phyloP scores from a whole-genome alignment of 2,329 filamentous ascomycete species.

The Ceratocystis ficicola region DNA sequence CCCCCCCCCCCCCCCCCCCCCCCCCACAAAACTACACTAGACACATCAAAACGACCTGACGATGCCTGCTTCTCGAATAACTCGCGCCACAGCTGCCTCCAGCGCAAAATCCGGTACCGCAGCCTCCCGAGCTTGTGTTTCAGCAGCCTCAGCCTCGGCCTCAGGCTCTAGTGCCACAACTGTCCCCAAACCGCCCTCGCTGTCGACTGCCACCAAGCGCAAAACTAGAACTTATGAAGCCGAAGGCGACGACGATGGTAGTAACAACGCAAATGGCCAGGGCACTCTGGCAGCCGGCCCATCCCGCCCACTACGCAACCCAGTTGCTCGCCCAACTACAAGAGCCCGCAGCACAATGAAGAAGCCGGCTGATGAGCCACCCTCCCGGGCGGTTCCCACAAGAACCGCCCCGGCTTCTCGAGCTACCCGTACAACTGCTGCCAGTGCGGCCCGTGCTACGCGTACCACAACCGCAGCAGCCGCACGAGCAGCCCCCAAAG shows the following conservation, averaged over 20 bases:
- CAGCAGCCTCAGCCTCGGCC: slow-evolving; percentile 21
- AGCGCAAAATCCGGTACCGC: slow-evolving; percentile 37
- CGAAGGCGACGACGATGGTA: slow-evolving; percentile 38
- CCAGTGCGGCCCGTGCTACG: slow-evolving; percentile 28
- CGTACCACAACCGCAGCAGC: slow-evolving; percentile 23
- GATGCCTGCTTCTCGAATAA: slow-evolving; percentile 6
- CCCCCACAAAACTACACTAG: neutral
- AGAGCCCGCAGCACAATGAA: slow-evolving; percentile 1
- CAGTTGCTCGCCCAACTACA: neutral
- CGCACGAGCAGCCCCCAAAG: slow-evolving; percentile 25
- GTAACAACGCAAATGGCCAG: slow-evolving; percentile 30
- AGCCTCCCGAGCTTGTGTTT: slow-evolving; percentile 37
- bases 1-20: too few relatives aligned
- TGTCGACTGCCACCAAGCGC: slow-evolving; percentile 27
- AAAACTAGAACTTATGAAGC: slow-evolving; percentile 45
- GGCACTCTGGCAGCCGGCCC: slow-evolving; percentile 28
- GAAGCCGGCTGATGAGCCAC: slow-evolving; percentile 26
- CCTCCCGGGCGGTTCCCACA: slow-evolving; percentile 31
- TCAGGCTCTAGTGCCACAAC: neutral
- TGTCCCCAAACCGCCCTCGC: neutral
- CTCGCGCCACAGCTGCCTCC: slow-evolving; percentile 23
- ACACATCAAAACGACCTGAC: neutral
- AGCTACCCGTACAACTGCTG: slow-evolving; percentile 27
- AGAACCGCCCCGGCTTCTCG: slow-evolving; percentile 24
- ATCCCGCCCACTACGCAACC: neutral